These are phyloP conservation scores for Corchorus olitorius DNA, from an alignment of 345 rosid species.

Conservation along the genomic window DNA sequence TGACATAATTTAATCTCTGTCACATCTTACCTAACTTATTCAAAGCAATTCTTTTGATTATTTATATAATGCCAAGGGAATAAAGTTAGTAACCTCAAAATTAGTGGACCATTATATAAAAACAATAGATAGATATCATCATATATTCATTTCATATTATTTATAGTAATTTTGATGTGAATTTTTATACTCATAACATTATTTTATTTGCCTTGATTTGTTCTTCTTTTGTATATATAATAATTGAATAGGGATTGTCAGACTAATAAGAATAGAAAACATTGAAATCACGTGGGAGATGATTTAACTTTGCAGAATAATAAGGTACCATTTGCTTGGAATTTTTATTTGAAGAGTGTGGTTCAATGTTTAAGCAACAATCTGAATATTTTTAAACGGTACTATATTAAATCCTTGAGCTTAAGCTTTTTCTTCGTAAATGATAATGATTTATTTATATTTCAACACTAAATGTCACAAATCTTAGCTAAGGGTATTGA, in stretches of 20 bases:
- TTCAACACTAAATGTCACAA: too few relatives aligned
- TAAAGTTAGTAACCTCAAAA: constrained; percentile 21
- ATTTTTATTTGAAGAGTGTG: background rate
- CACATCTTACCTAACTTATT: constrained; percentile 21
- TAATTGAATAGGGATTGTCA: background rate
- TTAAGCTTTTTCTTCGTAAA: background rate
- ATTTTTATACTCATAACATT: background rate
- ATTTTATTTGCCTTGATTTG: background rate
- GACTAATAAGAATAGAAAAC: background rate
- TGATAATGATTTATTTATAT: too few relatives aligned
- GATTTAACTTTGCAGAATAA: background rate
- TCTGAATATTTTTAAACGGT: background rate
- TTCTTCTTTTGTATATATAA: background rate
- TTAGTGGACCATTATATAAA: constrained; percentile 13
- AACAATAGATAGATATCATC: background rate
- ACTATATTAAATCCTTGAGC: background rate
- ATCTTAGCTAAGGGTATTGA: too few relatives aligned
- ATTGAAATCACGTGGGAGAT: background rate
- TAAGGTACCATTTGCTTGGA: background rate
- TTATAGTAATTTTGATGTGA: too few relatives aligned
- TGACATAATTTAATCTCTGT: constrained; percentile 4
- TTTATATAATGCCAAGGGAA: background rate
- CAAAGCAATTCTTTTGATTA: background rate
- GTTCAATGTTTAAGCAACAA: background rate
- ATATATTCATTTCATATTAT: background rate